Conservation (phyloP, 2,329 filamentous ascomycete species). For the Venturia pyrina region DNA sequence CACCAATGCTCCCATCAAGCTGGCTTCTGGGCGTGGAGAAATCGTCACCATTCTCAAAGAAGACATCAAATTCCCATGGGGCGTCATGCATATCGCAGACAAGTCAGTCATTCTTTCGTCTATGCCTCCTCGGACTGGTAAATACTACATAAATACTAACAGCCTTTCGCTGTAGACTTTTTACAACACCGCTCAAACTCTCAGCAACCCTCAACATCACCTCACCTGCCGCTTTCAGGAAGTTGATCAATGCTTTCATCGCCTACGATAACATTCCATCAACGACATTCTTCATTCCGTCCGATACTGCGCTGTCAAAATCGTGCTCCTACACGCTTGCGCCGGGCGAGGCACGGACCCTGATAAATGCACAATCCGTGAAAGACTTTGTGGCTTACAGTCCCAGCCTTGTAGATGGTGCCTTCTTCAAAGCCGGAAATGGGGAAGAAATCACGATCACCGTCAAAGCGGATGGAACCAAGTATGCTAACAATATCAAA, state of each 20-base stretch:
- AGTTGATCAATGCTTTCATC: neutral
- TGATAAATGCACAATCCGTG: neutral
- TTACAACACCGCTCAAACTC: no score
- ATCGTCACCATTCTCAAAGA: neutral
- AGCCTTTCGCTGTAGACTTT: no score
- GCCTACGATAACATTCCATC: neutral
- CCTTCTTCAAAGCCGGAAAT: neutral
- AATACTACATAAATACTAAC: no score
- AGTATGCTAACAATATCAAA: neutral
- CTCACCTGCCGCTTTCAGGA: neutral
- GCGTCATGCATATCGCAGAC: neutral
- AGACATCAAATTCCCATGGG: neutral
- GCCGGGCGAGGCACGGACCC: neutral
- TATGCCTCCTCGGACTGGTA: neutral
- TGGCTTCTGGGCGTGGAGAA: neutral
- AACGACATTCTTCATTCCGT: neutral
- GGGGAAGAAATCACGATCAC: neutral
- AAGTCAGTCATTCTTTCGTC: neutral
- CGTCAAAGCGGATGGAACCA: neutral
- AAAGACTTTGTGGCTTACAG: neutral
- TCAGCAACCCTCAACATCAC: neutral
- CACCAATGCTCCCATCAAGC: neutral
- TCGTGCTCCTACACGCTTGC: neutral
- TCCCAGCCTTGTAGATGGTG: neutral
- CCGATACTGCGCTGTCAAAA: neutral